phyloP scores from a whole-genome alignment of 257 asterid genomes.

The Cinchona pubescens region DNA sequence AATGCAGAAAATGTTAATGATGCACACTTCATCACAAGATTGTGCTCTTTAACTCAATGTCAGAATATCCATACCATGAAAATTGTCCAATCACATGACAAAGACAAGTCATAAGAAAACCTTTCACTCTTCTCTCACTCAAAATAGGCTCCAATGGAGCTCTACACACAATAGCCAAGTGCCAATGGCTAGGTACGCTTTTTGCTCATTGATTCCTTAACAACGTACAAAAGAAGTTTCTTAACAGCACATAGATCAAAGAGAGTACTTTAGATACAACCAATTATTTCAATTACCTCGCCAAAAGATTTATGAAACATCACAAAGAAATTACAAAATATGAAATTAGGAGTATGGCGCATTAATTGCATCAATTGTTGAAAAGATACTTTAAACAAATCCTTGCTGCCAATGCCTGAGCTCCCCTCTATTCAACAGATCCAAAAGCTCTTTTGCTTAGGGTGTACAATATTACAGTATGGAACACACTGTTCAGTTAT shows the following conservation, averaged over 20 bases:
- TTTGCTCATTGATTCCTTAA: not conserved
- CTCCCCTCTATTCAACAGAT: not conserved
- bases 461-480: too few relatives aligned
- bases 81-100: not conserved
- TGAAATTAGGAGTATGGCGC: not conserved
- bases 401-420: not conserved
- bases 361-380: not conserved
- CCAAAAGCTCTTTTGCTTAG: not conserved
- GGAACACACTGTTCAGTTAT: not conserved
- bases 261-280: not conserved
- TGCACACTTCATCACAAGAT: not conserved
- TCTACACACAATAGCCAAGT: not conserved
- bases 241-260: not conserved
- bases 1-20: not conserved
- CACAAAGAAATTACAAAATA: not conserved
- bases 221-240: not conserved
- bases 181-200: not conserved
- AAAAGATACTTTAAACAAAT: not conserved
- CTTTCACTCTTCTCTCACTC: not conserved
- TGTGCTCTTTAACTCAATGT: not conserved
- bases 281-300: not conserved
- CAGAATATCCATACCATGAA: not conserved
- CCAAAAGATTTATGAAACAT: not conserved
- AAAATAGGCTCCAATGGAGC: not conserved
- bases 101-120: not conserved